Conservation (phyloP, 306 rosid species). For the Purshia tridentata region DNA sequence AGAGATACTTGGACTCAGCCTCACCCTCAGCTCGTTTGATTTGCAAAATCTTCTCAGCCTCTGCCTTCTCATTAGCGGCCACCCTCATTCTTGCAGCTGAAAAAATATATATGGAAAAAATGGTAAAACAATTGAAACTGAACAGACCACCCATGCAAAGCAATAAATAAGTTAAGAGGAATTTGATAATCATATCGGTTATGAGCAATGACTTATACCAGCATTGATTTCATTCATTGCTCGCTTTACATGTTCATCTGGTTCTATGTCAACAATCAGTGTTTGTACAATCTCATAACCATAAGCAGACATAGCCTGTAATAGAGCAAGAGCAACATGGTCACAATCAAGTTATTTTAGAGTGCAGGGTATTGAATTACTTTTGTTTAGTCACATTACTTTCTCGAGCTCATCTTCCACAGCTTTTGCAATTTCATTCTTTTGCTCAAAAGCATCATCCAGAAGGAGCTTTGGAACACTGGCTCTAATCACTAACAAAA, state of each 20-base stretch:
- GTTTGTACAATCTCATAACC: slow-evolving; percentile 94
- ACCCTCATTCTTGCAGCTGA: slow-evolving; percentile 88
- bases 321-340: slow-evolving; percentile 18
- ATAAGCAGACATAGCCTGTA: slow-evolving; percentile 95
- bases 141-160: background rate
- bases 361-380: slow-evolving; percentile 8
- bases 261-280: slow-evolving; percentile 84
- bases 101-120: slow-evolving; percentile 14
- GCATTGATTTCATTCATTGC: slow-evolving; percentile 99
- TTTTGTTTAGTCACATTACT: slow-evolving; percentile 34
- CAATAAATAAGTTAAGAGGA: background rate
- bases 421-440: slow-evolving; percentile 85
- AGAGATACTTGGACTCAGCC: slow-evolving; percentile 88
- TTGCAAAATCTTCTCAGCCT: slow-evolving; percentile 89
- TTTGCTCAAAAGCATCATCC: slow-evolving; percentile 95
- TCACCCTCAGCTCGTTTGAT: slow-evolving; percentile 92
- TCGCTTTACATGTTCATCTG: slow-evolving; percentile 83
- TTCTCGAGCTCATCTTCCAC: slow-evolving; percentile 94
- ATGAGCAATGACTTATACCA: slow-evolving; percentile 43
- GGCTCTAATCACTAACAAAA: slow-evolving; percentile 71
- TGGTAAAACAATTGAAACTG: slow-evolving; percentile 2
- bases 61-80: slow-evolving; percentile 94
- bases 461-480: slow-evolving; percentile 84
- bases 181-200: background rate
- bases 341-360: slow-evolving; percentile 17